Evolutionary conservation across 176 grass and related monocot species (phyloP), one percentile per base, ranked within the genome.

Genomic region (Aegilops speltoides): DNA sequence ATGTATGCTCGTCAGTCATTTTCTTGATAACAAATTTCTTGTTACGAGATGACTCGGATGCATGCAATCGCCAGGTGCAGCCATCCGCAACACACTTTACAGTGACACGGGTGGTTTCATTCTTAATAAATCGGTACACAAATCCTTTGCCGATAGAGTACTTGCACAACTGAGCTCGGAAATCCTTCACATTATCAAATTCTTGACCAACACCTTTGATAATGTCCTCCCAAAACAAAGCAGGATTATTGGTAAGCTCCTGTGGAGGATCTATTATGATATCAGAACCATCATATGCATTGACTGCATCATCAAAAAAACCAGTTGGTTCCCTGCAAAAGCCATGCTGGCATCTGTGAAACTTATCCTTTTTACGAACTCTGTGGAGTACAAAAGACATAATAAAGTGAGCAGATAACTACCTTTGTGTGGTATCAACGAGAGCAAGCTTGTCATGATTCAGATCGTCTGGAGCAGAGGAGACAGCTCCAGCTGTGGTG

Each of bases 11-110:
- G 57, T 94, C 88, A 76, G 85, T 98, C 82, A 98, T 93, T 87
- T 95, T 98, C 84, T 98, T 98, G 34, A 98, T 95, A 52, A 98
- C 86, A 88, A 98, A 95, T 63, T 98, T 98, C 79, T 95, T 93
- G 84, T 91, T 98, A 56, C 86, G 88, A 36, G 96, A 95, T 80
- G 96, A 92, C 84, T 95, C 93, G 4, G 96, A 98, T 71, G 96
- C 96, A 84, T 98, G 96, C 32, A 98, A 87, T 43, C 96, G 83
- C 96, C 96, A 98, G 45, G 91, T 69, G 68, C 96, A 98, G 16
- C 87, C 89, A 66, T 95, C 91, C 7, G 65, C 88, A 46, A 90
- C 89, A 84, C 96, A 98, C 85, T 88, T 91, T 50, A 94, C 96
- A 16, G 96, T 98, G 38, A 95, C 96, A 12, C 96, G 86, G 40